Percentiles rank a stretch among this genome's conserved stretches.
These are phyloP conservation scores for Chaetoscypha palmicola DNA, from an alignment of 2,329 filamentous ascomycete genomes.

Conservation along the genomic window DNA sequence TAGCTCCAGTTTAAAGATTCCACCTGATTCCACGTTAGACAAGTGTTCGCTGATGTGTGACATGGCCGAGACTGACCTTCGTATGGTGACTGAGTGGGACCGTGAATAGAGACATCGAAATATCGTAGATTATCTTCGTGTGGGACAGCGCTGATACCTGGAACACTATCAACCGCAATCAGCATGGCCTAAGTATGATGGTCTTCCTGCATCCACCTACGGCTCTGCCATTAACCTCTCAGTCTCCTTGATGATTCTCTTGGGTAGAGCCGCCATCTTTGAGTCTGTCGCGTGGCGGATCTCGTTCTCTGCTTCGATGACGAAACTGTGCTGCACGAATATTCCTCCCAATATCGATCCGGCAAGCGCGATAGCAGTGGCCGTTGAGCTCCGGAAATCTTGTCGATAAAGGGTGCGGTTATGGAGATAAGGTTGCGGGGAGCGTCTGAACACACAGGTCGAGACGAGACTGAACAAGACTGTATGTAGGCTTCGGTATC, in stretches of 20 bases:
- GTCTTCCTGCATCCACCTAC: slow-evolving; percentile 44
- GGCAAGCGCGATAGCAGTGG: too few relatives aligned
- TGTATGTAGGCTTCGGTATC: too few relatives aligned
- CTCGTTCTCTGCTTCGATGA: not conserved
- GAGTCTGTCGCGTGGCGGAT: too few relatives aligned
- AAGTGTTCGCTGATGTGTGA: not conserved
- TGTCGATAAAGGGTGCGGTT: too few relatives aligned
- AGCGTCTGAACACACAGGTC: too few relatives aligned
- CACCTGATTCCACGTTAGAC: slow-evolving; percentile 33
- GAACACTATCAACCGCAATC: slow-evolving; percentile 54
- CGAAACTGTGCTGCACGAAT: too few relatives aligned
- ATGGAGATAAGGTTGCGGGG: too few relatives aligned
- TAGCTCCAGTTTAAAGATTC: slow-evolving; percentile 92
- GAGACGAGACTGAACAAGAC: too few relatives aligned
- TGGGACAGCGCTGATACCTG: slow-evolving; percentile 89
- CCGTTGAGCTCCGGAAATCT: too few relatives aligned
- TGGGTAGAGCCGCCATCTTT: slow-evolving; percentile 74
- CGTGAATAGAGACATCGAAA: slow-evolving; percentile 96
- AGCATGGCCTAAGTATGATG: slow-evolving; percentile 7
- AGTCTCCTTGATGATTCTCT: slow-evolving; percentile 97
- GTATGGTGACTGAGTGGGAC: slow-evolving; percentile 86
- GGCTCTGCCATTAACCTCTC: slow-evolving; percentile 95
- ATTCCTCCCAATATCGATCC: too few relatives aligned
- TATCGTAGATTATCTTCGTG: slow-evolving; percentile 97
- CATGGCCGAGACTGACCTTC: slow-evolving; percentile 58